Evolutionary conservation across 169 alveolate species (phyloP).

Genomic region (Eimeria maxima): DNA sequence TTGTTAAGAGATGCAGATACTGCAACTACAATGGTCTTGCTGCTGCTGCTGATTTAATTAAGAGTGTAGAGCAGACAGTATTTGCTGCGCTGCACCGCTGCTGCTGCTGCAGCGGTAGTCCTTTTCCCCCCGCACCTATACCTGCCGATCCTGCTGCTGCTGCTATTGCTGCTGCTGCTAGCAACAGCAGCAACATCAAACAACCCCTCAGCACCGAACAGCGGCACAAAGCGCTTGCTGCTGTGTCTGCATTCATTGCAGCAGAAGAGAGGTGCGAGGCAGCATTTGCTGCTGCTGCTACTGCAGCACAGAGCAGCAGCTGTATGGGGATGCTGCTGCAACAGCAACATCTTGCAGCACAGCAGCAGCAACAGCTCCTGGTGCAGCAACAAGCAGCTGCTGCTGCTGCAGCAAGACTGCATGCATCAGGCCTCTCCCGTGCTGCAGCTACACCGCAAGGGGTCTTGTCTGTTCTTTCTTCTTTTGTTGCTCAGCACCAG

Average conservation of each 20-base stretch:
- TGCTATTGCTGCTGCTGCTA: conserved; percentile 23
- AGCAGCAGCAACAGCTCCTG: conserved; percentile 16
- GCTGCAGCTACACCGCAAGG: conserved; percentile 32
- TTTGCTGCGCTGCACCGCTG: neutral
- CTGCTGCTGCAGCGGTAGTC: conserved; percentile 66
- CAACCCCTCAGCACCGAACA: neutral
- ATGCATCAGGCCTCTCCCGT: conserved; percentile 1
- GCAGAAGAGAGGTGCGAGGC: conserved; percentile 66
- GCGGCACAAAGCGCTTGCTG: conserved; percentile 40
- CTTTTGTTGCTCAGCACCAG: conserved; percentile 40
- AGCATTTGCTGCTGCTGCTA: conserved; percentile 41
- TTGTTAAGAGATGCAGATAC: conserved; percentile 70
- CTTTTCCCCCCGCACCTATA: neutral
- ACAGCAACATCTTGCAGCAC: conserved; percentile 17
- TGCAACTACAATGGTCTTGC: conserved; percentile 47
- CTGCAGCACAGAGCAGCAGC: conserved; percentile 58
- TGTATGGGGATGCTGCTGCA: conserved; percentile 32
- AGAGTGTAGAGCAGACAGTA: neutral
- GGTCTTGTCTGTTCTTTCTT: neutral
- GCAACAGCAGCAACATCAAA: neutral
- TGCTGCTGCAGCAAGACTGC: conserved; percentile 67
- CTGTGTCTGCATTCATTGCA: conserved; percentile 25
- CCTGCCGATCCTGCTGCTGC: conserved; percentile 68
- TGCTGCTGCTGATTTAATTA: conserved; percentile 32
- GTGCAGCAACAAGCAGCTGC: conserved; percentile 67